Evolutionary conservation across 139 green algal species (phyloP), one percentile per base, ranked within the genome.

Genomic region (Gonium pectorale): DNA sequence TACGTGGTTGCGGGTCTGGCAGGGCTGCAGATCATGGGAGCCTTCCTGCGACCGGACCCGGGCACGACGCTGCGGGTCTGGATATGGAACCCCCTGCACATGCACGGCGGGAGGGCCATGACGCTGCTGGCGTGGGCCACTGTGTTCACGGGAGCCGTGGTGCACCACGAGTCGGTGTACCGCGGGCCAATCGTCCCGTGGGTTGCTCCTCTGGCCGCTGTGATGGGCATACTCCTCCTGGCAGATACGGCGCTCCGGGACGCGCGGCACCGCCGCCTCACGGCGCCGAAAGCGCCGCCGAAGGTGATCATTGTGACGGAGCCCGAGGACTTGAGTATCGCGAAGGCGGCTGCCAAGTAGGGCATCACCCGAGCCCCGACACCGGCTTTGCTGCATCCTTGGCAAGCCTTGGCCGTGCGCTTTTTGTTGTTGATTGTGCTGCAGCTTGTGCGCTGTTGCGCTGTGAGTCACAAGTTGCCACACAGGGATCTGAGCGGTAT

Each of bases 61-160:
- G 74, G 74, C 54, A 72, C 74, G 5, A 46, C 5, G 13, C 74
- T 71, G 27, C 56, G 74, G 26, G n/a, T 31, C 40, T 3, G 13
- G 40, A 40, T 82, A 8, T 82, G 74, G 74, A 71, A 71, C 74
- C 74, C 74, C 4, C 37, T 82, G 38, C 74, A 82, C 74, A 72
- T 69, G n/a, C 35, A 44, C 38, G 40, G 41, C 40, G 74, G 74
- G 40, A 40, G 74, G 29, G 74, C n/a, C 5, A 21, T 22, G 9
- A 71, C 59, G 24, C 8, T 70, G 27, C 56, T 82, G 74, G 40
- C 74, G 22, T 82, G 74, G 74, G 59, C 54, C 15, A 43, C 74
- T 13, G 63, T 37, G 26, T 29, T 82, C 35, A 52, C 35, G 24
- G 74, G 74, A 40, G 33, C 33, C 17, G 41, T 60, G 4, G 74